Percentiles rank a stretch among this genome's conserved stretches.
Evolutionary conservation across 208 protist genomes (phyloP).

Genomic region (Crithidia fasciculata): DNA sequence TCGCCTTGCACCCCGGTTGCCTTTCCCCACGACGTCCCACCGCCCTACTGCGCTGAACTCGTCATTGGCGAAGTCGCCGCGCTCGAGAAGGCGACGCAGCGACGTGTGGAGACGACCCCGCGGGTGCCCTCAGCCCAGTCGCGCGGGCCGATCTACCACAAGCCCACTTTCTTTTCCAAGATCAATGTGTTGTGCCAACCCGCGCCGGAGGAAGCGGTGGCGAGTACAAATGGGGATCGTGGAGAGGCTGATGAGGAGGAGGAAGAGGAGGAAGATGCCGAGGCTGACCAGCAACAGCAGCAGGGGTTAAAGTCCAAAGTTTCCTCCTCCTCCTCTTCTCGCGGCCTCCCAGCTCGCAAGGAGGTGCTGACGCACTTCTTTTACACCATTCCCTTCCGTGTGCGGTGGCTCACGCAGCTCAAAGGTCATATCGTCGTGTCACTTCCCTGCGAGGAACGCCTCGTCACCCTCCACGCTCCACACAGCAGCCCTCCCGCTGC

Average conservation of each 20-base stretch:
- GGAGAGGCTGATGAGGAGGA: too few species aligned
- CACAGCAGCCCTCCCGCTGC: neutral
- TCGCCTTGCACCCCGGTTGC: neutral
- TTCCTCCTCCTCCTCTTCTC: neutral
- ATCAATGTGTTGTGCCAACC: neutral
- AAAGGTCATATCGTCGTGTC: slow-evolving; percentile 51
- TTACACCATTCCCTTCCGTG: slow-evolving; percentile 60
- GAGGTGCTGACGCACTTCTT: slow-evolving; percentile 43
- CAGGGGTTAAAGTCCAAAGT: too few species aligned
- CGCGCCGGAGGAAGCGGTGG: too few species aligned
- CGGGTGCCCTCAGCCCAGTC: neutral
- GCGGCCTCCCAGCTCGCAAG: neutral
- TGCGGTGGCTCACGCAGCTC: slow-evolving; percentile 57
- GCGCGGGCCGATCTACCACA: neutral
- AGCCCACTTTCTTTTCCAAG: slow-evolving; percentile 10
- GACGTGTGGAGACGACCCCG: neutral
- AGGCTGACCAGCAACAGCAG: neutral
- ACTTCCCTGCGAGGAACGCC: slow-evolving; percentile 77
- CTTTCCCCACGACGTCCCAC: slow-evolving; percentile 1
- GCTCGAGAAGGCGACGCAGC: slow-evolving; percentile 32
- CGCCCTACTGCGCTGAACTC: slow-evolving; percentile 49
- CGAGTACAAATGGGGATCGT: too few species aligned
- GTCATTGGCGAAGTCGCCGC: slow-evolving; percentile 52
- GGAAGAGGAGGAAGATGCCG: neutral
- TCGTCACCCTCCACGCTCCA: slow-evolving; percentile 55